Evolutionary conservation across 1,139 yeast species (phyloP).

Genomic region (Eremothecium sinecaudum): DNA sequence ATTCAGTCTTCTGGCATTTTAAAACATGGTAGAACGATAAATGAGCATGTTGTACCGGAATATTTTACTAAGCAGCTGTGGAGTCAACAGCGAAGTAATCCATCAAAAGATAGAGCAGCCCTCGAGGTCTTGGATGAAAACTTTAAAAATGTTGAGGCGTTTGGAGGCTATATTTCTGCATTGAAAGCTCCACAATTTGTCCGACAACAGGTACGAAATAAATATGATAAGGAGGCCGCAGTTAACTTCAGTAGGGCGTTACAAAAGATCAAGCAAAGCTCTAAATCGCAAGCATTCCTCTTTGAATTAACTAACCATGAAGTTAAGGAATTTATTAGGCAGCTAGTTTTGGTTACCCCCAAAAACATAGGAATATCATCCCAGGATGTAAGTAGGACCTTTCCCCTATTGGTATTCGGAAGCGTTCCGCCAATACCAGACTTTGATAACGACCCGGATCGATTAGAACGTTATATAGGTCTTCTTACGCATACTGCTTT

Average conservation of each 20-base stretch:
- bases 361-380: conserved; percentile 4
- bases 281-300: conserved; percentile 10
- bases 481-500: conserved; percentile 32
- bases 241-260: conserved; percentile 10
- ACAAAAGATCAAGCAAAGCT: conserved; percentile 10
- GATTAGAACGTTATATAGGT: conserved; percentile 31
- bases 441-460: conserved; percentile 20
- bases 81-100: too few relatives aligned
- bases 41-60: too few relatives aligned
- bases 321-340: conserved; percentile 19
- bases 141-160: too few relatives aligned
- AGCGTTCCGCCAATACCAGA: conserved; percentile 33
- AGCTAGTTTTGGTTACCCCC: conserved; percentile 16
- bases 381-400: conserved; percentile 8
- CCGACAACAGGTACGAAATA: conserved; percentile 15
- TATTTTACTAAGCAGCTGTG: too few relatives aligned
- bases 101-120: too few relatives aligned
- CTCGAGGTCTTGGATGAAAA: too few relatives aligned
- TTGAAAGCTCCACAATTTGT: conserved; percentile 18
- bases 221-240: conserved; percentile 22
- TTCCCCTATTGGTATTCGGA: conserved; percentile 19
- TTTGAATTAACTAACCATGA: conserved; percentile 8
- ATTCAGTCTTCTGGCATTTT: too few relatives aligned
- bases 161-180: conserved; percentile 20
- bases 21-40: too few relatives aligned